A percentile compares a stretch with the other conserved stretches of the same genome.
Conservation (phyloP, 495 filamentous ascomycete genomes). For the Penicillium coprophilum region DNA sequence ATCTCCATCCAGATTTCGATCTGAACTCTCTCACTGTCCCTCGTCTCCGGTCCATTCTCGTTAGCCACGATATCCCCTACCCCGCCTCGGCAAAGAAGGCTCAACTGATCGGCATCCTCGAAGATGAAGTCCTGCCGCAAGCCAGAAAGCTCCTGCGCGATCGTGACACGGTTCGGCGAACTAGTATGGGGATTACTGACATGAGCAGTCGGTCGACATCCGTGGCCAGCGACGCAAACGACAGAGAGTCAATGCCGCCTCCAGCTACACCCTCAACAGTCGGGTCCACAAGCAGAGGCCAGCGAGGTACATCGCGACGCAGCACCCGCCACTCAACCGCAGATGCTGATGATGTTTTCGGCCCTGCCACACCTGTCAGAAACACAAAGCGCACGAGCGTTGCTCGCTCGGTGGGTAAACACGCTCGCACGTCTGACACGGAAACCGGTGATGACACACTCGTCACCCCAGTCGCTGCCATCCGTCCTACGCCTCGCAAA, state of each 20-base stretch:
- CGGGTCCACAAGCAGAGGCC: constrained; percentile 44
- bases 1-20: constrained; percentile 82
- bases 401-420: constrained; percentile 50
- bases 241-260: constrained; percentile 45
- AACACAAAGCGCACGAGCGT: constrained; percentile 31
- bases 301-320: constrained; percentile 40
- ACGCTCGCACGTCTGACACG: constrained; percentile 52
- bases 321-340: constrained; percentile 40
- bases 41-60: constrained; percentile 81
- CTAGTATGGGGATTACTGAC: constrained; percentile 82
- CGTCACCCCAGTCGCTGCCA: constrained; percentile 36
- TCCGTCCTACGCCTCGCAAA: constrained; percentile 34
- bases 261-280: constrained; percentile 48
- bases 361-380: constrained; percentile 32
- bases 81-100: constrained; percentile 84
- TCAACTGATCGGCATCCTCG: constrained; percentile 81
- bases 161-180: constrained; percentile 72
- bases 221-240: constrained; percentile 47
- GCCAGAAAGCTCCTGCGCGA: constrained; percentile 72
- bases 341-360: constrained; percentile 35
- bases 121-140: constrained; percentile 73
- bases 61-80: constrained; percentile 81
- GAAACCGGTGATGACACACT: constrained; percentile 44
- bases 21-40: constrained; percentile 79
- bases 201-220: constrained; percentile 59